These are phyloP conservation scores for Trichosporon sp. DNA, from an alignment of 1,284 basidiomycete genomes.

Conservation along the genomic window DNA sequence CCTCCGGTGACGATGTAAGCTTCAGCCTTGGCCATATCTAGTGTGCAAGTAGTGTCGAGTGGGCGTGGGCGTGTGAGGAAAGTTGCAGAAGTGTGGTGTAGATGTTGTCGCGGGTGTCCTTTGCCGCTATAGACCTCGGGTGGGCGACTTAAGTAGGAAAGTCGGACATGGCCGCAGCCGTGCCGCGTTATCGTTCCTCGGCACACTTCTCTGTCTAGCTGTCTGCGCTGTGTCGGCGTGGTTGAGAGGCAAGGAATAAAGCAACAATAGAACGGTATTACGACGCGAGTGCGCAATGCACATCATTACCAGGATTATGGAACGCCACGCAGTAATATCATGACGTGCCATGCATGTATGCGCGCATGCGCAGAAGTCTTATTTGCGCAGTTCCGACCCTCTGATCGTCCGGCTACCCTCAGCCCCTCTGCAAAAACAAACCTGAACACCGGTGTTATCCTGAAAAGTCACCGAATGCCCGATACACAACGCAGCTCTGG, in stretches of 20 bases:
- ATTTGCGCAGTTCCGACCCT: not conserved
- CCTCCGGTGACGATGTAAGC: slow-evolving; percentile 42
- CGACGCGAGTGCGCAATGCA: not conserved
- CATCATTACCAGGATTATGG: not conserved
- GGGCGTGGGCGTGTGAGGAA: not conserved
- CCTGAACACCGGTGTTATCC: not conserved
- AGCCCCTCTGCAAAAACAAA: not conserved
- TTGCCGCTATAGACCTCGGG: not conserved
- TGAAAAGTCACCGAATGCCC: not conserved
- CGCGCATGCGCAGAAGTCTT: not conserved
- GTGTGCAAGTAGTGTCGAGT: too few relatives aligned
- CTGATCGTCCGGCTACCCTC: not conserved
- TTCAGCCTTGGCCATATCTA: slow-evolving; percentile 6
- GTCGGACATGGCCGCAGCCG: slow-evolving; percentile 1
- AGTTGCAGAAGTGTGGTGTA: not conserved
- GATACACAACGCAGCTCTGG: not conserved
- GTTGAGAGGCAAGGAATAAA: not conserved
- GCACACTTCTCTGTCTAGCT: not conserved
- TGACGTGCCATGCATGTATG: not conserved
- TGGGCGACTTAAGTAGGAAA: not conserved
- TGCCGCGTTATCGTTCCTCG: not conserved
- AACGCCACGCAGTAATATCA: not conserved
- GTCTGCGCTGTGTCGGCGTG: not conserved
- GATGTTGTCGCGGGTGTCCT: not conserved
- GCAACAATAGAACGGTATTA: not conserved